Evolutionary conservation across 2,329 filamentous ascomycete genomes (phyloP), one percentile per base, ranked within the genome.

Genomic region (Colletotrichum costaricense): DNA sequence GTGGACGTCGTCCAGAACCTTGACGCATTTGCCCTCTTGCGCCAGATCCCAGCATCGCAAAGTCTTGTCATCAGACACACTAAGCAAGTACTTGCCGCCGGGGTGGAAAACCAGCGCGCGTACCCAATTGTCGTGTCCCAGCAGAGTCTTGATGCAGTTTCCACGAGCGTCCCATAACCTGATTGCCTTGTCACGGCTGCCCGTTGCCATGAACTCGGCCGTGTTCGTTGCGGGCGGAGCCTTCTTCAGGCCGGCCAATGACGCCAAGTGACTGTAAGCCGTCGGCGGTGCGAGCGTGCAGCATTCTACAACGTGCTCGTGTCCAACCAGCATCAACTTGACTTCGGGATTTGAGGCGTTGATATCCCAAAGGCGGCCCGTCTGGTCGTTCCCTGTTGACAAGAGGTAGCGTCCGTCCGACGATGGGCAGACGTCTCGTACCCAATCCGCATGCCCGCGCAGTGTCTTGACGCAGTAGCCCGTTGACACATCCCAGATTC

Each of bases 81-180:
- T 95, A 6, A 98, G 84, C 1, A 98, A 88, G 79, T 97, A 98
- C 82, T 96, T 97, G 56, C 96, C 96, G 9, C 94, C 94, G 0
- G 96, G 96, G 78, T 98, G 96, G 81, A 98, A 98, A 11, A 95
- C 91, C 6, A 98, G 83, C 0, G 90, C 93, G 38, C 95, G 91
- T 9, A 98, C 91, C 96, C 96, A 98, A 81, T 98, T 98, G 81
- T 98, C 95, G 80, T 98, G 96, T 2, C 96, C 96, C 1, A 91
- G 85, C 1, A 98, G 86, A 0, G 93, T 97, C 81, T 95, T 96
- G 80, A 98, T 91, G 75, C 94, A 90, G 12, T 93, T 95, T 38
- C 96, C 96, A 67, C 95, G 90, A 12, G 92, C 89, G 80, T 98
- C 94, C 95, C 95, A 98, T 7, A 98, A 84, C 78, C 92, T 93